phyloP scores from a whole-genome alignment of 768 basidiomycete species.

The Ramaria rubella region DNA sequence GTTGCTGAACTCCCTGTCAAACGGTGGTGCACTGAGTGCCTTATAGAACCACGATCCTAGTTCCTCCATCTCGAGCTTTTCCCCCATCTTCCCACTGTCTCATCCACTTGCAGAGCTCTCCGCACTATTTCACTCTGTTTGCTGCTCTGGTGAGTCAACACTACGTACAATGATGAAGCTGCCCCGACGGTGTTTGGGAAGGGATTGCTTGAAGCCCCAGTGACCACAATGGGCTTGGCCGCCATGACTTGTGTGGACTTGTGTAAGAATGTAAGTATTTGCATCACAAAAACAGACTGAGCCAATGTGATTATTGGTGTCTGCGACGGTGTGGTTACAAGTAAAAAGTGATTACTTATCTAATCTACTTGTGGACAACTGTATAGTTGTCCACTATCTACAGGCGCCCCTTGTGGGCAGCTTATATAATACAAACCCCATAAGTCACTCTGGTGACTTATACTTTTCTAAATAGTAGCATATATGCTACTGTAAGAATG shows the following conservation, averaged over 20 bases:
- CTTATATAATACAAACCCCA: no score
- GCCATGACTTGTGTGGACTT: constrained; percentile 66
- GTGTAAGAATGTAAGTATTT: constrained; percentile 67
- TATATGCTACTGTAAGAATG: no score
- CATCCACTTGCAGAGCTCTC: constrained; percentile 63
- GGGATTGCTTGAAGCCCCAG: constrained; percentile 82
- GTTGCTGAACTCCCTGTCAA: constrained; percentile 44
- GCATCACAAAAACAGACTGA: no score
- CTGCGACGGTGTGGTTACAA: no score
- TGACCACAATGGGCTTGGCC: constrained; percentile 71
- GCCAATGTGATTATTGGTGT: no score
- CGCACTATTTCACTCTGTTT: constrained; percentile 69
- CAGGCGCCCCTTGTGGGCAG: no score
- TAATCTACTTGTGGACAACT: no score
- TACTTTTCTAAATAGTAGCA: no score
- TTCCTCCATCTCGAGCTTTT: constrained; percentile 26
- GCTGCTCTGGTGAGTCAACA: constrained; percentile 67
- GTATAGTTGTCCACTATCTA: no score
- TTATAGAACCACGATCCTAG: constrained; percentile 33
- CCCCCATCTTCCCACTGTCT: constrained; percentile 56
- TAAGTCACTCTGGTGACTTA: no score
- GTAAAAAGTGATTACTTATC: no score
- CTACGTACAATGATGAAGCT: constrained; percentile 64
- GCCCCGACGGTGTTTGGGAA: constrained; percentile 56
- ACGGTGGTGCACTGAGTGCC: constrained; percentile 34